A percentile compares a stretch with the other conserved stretches of the same genome.
phyloP scores from a whole-genome alignment of 106 monocot species.

The Dioscorea zingiberensis region DNA sequence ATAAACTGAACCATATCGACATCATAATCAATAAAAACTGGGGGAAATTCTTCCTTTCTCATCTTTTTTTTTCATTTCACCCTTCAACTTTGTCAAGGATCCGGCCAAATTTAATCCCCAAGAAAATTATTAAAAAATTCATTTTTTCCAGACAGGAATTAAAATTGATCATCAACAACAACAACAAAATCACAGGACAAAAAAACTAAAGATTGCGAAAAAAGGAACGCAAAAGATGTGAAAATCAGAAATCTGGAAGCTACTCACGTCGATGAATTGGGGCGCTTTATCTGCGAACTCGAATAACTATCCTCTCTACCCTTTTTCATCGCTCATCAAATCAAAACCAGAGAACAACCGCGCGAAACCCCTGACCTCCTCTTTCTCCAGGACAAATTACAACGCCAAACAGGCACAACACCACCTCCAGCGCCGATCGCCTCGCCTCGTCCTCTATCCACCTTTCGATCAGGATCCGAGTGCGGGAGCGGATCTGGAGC shows the following conservation, averaged over 20 bases:
- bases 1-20: neutral
- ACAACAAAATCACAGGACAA: neutral
- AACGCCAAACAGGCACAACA: conserved; percentile 6
- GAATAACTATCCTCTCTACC: neutral
- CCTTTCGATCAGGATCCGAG: neutral
- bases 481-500: neutral
- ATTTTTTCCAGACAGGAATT: neutral
- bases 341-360: neutral
- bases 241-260: too few species aligned
- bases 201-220: too few species aligned
- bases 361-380: conserved; percentile 17
- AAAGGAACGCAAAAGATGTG: too few species aligned
- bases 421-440: neutral
- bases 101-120: neutral
- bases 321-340: neutral
- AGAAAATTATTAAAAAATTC: neutral
- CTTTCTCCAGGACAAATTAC: conserved; percentile 9
- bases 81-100: neutral
- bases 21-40: neutral
- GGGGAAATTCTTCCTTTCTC: neutral
- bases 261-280: too few species aligned
- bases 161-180: neutral
- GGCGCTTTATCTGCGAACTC: too few species aligned
- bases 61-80: too few species aligned
- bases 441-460: too few species aligned